Conservation (phyloP, 805 yeast species). For the Candida silvatica region DNA sequence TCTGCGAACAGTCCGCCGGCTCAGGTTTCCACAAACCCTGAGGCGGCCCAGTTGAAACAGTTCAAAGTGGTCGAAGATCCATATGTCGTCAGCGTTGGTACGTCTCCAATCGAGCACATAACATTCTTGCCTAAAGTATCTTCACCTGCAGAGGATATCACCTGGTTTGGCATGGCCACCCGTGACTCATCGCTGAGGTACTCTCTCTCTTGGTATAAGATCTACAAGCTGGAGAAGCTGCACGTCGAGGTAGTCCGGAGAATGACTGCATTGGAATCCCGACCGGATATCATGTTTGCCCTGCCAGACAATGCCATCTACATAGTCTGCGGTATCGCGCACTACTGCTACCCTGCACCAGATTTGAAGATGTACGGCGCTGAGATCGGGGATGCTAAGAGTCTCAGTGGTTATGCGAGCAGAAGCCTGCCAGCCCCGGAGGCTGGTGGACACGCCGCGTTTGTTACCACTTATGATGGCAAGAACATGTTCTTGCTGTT, state of each 20-base stretch:
- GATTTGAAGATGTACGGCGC: slow-evolving; percentile 3
- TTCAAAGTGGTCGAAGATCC: slow-evolving; percentile 14
- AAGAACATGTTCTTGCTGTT: no score
- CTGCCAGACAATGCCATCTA: slow-evolving; percentile 9
- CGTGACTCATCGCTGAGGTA: slow-evolving; percentile 13
- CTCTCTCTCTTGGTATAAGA: slow-evolving; percentile 8
- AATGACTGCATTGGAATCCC: slow-evolving; percentile 8
- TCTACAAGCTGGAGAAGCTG: slow-evolving; percentile 3
- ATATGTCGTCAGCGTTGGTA: slow-evolving; percentile 7
- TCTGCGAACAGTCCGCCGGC: slow-evolving; percentile 8
- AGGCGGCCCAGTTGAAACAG: slow-evolving; percentile 5
- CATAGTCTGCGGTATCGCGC: slow-evolving; percentile 11
- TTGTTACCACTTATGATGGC: neutral
- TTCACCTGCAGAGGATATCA: slow-evolving; percentile 1
- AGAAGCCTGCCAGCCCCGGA: neutral
- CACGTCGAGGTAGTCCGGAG: slow-evolving; percentile 4
- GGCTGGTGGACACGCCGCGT: neutral
- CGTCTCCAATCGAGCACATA: slow-evolving; percentile 8
- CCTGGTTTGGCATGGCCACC: slow-evolving; percentile 9
- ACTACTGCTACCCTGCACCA: slow-evolving; percentile 12
- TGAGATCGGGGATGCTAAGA: no score
- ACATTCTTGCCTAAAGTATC: slow-evolving; percentile 5
- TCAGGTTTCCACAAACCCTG: slow-evolving; percentile 9
- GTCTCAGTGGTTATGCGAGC: no score
- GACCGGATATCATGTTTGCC: slow-evolving; percentile 12